Evolutionary conservation across 2,329 filamentous ascomycete genomes (phyloP).

Genomic region (Hypoxylon sp.): DNA sequence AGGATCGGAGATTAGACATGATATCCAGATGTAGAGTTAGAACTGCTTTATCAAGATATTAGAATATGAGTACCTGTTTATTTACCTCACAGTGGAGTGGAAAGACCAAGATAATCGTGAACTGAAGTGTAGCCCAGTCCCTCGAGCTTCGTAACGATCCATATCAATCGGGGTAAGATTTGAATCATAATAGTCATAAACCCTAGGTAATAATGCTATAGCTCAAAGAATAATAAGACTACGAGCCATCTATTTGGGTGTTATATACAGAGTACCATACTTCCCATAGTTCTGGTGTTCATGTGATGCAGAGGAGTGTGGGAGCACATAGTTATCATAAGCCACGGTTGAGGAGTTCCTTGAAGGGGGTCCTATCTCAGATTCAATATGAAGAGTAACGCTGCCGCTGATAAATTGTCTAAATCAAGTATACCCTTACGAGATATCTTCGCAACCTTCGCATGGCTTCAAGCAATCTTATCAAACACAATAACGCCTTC

Average conservation of each 20-base stretch:
- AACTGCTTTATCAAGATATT: background rate
- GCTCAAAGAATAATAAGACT: too few relatives aligned
- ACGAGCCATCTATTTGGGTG: background rate
- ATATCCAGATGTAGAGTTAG: background rate
- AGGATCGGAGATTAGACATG: background rate
- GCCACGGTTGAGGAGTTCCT: background rate
- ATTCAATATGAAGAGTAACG: background rate
- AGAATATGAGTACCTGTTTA: background rate
- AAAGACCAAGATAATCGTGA: background rate
- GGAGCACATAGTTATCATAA: background rate
- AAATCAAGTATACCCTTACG: background rate
- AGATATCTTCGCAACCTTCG: background rate
- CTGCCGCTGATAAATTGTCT: background rate
- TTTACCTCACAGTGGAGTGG: background rate
- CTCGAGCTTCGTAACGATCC: background rate
- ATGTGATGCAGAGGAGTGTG: background rate
- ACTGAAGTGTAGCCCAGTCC: background rate
- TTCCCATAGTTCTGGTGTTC: background rate
- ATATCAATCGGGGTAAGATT: background rate
- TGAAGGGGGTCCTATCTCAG: background rate
- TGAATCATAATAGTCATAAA: too few relatives aligned
- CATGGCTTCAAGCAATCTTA: slow-evolving; percentile 23
- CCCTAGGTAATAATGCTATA: too few relatives aligned
- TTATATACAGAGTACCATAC: background rate
- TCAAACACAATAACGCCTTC: slow-evolving; percentile 55